phyloP scores from a whole-genome alignment of 805 yeast genomes.

The Phaffomyces opuntiae region DNA sequence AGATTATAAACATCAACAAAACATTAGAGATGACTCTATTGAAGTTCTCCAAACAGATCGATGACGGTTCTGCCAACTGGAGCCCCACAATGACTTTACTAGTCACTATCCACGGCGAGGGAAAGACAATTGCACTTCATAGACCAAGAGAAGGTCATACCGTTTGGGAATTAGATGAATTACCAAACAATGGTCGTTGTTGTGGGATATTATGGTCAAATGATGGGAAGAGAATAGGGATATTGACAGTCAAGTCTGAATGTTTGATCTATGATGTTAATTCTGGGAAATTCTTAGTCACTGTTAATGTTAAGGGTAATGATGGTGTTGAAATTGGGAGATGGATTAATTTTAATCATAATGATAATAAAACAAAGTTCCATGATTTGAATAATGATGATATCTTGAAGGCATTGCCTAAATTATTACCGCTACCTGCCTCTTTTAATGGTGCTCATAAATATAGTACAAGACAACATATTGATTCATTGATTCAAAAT shows the following conservation, averaged over 20 bases:
- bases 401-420: constrained; percentile 30
- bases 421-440: constrained; percentile 25
- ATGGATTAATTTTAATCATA: constrained; percentile 7
- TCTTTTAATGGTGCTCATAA: constrained; percentile 9
- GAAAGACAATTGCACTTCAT: constrained; percentile 42
- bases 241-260: constrained; percentile 37
- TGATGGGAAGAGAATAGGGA: constrained; percentile 36
- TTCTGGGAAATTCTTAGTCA: constrained; percentile 34
- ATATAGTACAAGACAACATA: constrained; percentile 22
- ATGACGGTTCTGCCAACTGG: constrained; percentile 20
- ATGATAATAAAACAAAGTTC: constrained; percentile 6
- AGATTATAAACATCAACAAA: neutral
- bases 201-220: constrained; percentile 27
- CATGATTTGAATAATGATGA: constrained; percentile 25
- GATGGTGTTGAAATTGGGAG: constrained; percentile 10
- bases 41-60: constrained; percentile 4
- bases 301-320: constrained; percentile 4
- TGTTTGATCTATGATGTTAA: constrained; percentile 40
- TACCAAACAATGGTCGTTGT: neutral
- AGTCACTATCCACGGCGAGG: constrained; percentile 34
- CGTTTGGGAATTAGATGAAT: constrained; percentile 34
- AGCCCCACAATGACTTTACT: constrained; percentile 50
- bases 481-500: constrained; percentile 24
- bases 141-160: constrained; percentile 23
- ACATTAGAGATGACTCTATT: neutral